Base-by-base conservation (phyloP, 2,329 filamentous ascomycete genomes). In the Oidium heveae region DNA sequence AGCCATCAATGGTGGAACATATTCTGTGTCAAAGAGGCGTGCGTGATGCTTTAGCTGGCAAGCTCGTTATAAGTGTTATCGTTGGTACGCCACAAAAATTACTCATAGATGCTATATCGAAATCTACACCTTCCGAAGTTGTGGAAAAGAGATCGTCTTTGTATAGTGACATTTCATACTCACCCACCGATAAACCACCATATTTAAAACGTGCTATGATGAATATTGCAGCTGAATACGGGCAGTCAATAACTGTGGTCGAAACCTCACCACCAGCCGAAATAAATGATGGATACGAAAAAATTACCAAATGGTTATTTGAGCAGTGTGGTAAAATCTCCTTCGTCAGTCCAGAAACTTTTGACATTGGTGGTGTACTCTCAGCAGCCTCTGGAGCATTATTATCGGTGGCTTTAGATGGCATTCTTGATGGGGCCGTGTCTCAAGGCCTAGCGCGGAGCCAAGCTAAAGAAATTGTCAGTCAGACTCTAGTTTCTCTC, bases 191-290 rank as follows among this genome's bases (percentile, higher is more conserved):
- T 13, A 55, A 32, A 33, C 32, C 56, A 2, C 39, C 55, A 10
- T 72, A 76, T 43, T 74, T 93, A 53, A 79, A 91, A 15, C 74
- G 86, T 39, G 85, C 82, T 55, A 86, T 93, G 77, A 84, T 85
- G 61, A 94, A 93, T 69, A 86, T 84, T 0, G 86, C 86, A 10
- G 80, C 80, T 22, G 74, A 85, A 53, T 80, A 91, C 55, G 72
- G 86, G 41, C 79, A 93, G 66, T 81, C 77, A 60, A 91, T 91
- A 82, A 88, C 82, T 0, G 78, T 91, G 54, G 81, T 94, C 59
- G 62, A 65, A 39, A 58, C 13, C 18, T n/a, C 20, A 12, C 46
- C 46, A 16, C 15, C 12, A 4, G 24, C 13, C 37, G 24, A n/a
- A 9, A n/a, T 20, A 9, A 54, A 54, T 32, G 15, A 56, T 15